These are phyloP conservation scores for Calonectria fujianensis DNA, from an alignment of 2,329 filamentous ascomycete genomes.

Conservation along the genomic window DNA sequence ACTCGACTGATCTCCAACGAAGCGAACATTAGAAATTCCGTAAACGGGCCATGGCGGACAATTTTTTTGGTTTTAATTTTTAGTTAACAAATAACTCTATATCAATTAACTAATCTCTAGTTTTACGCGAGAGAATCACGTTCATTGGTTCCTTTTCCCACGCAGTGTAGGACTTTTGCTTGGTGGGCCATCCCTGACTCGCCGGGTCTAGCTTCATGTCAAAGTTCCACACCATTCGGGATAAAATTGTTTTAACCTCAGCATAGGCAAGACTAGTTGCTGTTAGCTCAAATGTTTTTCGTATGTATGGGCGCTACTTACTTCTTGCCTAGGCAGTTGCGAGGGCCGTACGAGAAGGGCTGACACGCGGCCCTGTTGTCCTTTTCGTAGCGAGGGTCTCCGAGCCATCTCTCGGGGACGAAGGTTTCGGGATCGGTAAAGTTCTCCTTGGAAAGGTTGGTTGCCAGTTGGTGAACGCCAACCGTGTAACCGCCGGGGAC, in stretches of 20 bases:
- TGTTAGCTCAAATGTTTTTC: not conserved
- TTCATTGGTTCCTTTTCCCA: not conserved
- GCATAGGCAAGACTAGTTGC: not conserved
- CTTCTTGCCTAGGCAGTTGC: not conserved
- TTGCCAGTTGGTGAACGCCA: not conserved
- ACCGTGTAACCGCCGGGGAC: not conserved
- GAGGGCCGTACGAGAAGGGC: not conserved
- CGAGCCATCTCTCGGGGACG: not conserved
- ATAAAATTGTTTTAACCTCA: not conserved
- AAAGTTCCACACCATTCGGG: slow-evolving; percentile 3
- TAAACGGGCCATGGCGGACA: not conserved
- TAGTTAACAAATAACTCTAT: not conserved
- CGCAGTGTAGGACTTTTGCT: not conserved
- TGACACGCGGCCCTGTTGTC: not conserved
- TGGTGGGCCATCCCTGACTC: not conserved
- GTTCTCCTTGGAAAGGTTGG: not conserved
- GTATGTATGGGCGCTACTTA: not conserved
- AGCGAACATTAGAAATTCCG: not conserved
- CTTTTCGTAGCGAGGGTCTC: not conserved
- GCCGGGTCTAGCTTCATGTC: not conserved
- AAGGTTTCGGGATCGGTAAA: not conserved
- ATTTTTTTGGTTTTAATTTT: not conserved
- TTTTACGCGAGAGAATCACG: not conserved
- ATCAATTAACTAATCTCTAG: not conserved
- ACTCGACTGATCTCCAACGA: too few relatives aligned